phyloP scores from a whole-genome alignment of 140 eudicot genomes.

The Cichorium intybus region DNA sequence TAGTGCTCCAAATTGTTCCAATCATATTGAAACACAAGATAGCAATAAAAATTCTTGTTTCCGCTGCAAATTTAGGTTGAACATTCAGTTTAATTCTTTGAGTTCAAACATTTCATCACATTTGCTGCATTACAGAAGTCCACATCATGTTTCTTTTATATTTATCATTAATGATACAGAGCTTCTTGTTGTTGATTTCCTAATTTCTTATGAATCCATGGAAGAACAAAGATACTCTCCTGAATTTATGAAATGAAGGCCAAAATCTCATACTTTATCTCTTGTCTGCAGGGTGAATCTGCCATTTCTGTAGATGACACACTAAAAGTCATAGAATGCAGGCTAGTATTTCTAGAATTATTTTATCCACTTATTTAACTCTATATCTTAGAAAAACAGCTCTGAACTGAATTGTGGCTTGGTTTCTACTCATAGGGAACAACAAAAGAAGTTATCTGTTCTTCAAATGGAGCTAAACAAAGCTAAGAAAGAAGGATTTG shows the following conservation, averaged over 20 bases:
- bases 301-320: slow-evolving; percentile 74
- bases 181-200: no score
- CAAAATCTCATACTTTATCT: slow-evolving; percentile 6
- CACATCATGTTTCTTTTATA: background rate
- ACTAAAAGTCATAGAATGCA: slow-evolving; percentile 68
- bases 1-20: background rate
- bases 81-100: slow-evolving; percentile 2
- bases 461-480: slow-evolving; percentile 64
- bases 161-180: background rate
- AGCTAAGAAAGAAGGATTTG: slow-evolving; percentile 73
- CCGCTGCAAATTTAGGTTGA: background rate
- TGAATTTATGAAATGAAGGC: background rate
- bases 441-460: slow-evolving; percentile 56
- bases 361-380: background rate
- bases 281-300: slow-evolving; percentile 51
- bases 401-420: slow-evolving; percentile 4
- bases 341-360: slow-evolving; percentile 32
- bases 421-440: slow-evolving; percentile 45
- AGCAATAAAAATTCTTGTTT: background rate
- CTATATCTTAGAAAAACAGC: background rate
- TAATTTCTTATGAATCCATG: background rate
- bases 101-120: background rate
- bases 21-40: background rate
- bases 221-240: background rate
- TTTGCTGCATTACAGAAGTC: no score